Conservation (phyloP, 2,329 filamentous ascomycete species). For the Curvularia spicifera region DNA sequence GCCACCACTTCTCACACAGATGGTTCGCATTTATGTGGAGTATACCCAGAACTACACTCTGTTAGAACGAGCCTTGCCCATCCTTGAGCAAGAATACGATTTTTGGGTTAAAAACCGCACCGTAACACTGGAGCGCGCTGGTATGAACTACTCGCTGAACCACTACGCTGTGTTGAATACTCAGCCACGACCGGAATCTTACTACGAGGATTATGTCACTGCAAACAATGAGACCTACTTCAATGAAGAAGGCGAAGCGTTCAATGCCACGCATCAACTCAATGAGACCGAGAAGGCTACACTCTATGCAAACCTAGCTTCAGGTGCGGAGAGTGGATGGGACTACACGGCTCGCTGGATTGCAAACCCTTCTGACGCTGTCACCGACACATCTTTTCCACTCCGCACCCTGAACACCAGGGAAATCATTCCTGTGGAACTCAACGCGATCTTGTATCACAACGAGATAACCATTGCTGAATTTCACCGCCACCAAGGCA, state of each 20-base stretch:
- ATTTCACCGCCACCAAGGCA: constrained; percentile 61
- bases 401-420: constrained; percentile 67
- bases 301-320: constrained; percentile 68
- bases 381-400: constrained; percentile 67
- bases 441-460: constrained; percentile 72
- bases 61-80: constrained; percentile 65
- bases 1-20: constrained; percentile 69
- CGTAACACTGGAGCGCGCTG: constrained; percentile 57
- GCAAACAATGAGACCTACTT: constrained; percentile 71
- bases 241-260: constrained; percentile 63
- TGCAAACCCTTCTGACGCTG: constrained; percentile 63
- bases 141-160: constrained; percentile 62
- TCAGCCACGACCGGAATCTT: constrained; percentile 71
- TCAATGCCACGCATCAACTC: constrained; percentile 59
- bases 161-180: constrained; percentile 69
- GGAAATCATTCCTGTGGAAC: constrained; percentile 67
- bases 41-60: constrained; percentile 69
- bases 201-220: constrained; percentile 68
- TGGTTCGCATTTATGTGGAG: constrained; percentile 69
- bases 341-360: constrained; percentile 69
- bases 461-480: constrained; percentile 66
- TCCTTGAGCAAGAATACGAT: constrained; percentile 67
- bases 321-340: constrained; percentile 70
- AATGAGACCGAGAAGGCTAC: constrained; percentile 59
- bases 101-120: constrained; percentile 69